These are phyloP conservation scores for Alternaria conjuncta DNA, from an alignment of 2,329 filamentous ascomycete genomes.

Conservation along the genomic window DNA sequence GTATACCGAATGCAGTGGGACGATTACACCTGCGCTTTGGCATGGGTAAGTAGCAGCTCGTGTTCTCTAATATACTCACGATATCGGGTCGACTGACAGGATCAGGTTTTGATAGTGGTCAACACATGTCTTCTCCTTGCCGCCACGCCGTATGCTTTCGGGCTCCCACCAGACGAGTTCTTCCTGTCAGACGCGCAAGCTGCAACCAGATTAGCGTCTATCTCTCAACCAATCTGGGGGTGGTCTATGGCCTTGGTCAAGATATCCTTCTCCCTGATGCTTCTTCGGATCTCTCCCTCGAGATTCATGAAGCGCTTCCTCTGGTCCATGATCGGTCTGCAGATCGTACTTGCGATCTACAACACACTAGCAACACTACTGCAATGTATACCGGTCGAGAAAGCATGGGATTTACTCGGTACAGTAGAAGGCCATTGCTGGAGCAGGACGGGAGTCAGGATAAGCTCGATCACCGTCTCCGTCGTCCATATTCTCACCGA, in stretches of 20 bases:
- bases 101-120: slow-evolving; percentile 18
- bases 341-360: slow-evolving; percentile 24
- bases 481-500: slow-evolving; percentile 25
- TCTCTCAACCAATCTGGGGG: slow-evolving; percentile 26
- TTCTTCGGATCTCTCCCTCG: slow-evolving; percentile 28
- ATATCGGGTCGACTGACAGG: not conserved
- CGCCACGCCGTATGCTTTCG: slow-evolving; percentile 18
- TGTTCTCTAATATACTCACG: not conserved
- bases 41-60: slow-evolving; percentile 20
- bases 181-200: slow-evolving; percentile 17
- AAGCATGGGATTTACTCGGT: slow-evolving; percentile 23
- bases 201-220: slow-evolving; percentile 14
- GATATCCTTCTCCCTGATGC: slow-evolving; percentile 30
- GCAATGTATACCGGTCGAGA: slow-evolving; percentile 25
- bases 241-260: slow-evolving; percentile 23
- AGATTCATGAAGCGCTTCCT: slow-evolving; percentile 23
- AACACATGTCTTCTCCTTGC: slow-evolving; percentile 21
- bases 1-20: slow-evolving; percentile 20
- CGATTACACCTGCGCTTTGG: slow-evolving; percentile 21
- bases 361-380: slow-evolving; percentile 24
- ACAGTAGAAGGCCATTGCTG: slow-evolving; percentile 11
- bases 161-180: not conserved
- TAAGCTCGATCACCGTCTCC: slow-evolving; percentile 20
- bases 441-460: slow-evolving; percentile 9
- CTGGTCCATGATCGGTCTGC: slow-evolving; percentile 27